Base-by-base conservation (phyloP, 768 basidiomycete genomes). In the Russula compacta region DNA sequence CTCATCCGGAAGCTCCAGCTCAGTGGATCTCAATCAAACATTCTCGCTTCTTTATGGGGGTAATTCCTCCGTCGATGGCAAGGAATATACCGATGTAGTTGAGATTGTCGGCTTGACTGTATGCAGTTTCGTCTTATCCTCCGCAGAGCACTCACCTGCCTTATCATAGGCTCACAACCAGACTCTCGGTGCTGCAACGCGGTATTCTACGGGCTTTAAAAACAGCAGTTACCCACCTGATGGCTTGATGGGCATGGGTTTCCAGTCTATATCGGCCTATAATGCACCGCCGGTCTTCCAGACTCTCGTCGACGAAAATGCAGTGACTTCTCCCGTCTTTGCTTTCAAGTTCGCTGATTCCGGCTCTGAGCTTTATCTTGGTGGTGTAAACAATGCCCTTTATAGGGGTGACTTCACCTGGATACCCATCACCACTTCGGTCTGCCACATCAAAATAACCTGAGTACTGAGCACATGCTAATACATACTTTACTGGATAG, bases 291-390 rank as follows among this genome's bases (percentile, higher is more conserved):
- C 73, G 2, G 66, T 69, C 48, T 71, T 74, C 68, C 74, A 80
- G 56, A 78, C 77, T 35, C 75, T 83, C 39, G 59, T 79, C 17
- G 63, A 70, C 14, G 70, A 78, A 48, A 68, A 67, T n/a, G 56
- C 60, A 42, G 68, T 74, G 3, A 58, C 71, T 5, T 63, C 74
- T 24, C 66, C 74, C 48, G 70, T 75, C 63, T 83, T 84, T 61
- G 74, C 77, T 35, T 76, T 84, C 66, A 78, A 79, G 60, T 72
- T 84, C 47, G 67, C 76, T 7, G 19, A 71, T 14, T 67, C 70
- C 11, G 75, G 73, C 32, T 35, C 58, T 0, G 58, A 63, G 40
- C 61, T 63, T n/a, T 60, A 14, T 32, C 15, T 63, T 15, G 61
- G 61, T 43, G 61, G 61, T 2, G 39, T 44, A 19, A 55, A 63